A percentile compares a stretch with the other conserved stretches of the same genome.
Conservation (phyloP, 2,329 filamentous ascomycete genomes). For the Pseudogymnoascus sp. region DNA sequence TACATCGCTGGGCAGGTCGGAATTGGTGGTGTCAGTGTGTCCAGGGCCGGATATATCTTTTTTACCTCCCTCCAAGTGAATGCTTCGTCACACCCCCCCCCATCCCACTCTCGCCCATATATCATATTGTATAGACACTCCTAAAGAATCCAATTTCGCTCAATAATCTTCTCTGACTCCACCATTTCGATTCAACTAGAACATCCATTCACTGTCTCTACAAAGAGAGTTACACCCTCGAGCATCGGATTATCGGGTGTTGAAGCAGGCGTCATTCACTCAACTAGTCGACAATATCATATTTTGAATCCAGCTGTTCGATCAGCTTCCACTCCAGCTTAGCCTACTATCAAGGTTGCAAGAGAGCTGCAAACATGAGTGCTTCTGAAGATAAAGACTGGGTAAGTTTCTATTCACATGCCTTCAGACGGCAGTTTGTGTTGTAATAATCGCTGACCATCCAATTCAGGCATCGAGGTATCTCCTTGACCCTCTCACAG, state of each 20-base stretch:
- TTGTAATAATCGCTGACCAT: background rate
- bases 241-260: background rate
- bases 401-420: background rate
- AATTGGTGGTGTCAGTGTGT: background rate
- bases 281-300: background rate
- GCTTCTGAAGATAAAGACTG: background rate
- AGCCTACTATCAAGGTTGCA: background rate
- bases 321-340: background rate
- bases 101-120: background rate
- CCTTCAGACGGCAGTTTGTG: background rate
- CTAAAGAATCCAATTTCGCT: background rate
- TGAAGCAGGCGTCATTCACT: background rate
- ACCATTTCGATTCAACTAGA: constrained; percentile 2
- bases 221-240: background rate
- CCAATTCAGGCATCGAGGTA: constrained; percentile 51
- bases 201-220: constrained; percentile 2
- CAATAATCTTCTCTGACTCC: constrained; percentile 7
- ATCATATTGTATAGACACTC: constrained; percentile 2
- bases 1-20: background rate
- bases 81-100: background rate
- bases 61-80: background rate
- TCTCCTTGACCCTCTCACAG: constrained; percentile 61
- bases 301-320: background rate
- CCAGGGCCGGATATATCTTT: background rate
- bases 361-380: background rate